Base-by-base conservation (phyloP, 192 early-diverging fungal genomes). In the Obelidium mucronatum region DNA sequence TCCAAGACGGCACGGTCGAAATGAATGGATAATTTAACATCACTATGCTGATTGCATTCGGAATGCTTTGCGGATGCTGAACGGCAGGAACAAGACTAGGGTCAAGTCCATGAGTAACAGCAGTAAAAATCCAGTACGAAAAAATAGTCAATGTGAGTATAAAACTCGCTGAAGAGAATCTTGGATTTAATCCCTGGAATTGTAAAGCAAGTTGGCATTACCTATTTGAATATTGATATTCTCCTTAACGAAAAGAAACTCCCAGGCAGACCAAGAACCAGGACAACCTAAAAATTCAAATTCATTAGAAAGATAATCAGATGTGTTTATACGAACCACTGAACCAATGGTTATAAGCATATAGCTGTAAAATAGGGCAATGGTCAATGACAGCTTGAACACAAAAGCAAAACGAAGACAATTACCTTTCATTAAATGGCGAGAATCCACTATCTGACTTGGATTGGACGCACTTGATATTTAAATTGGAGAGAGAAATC, bases 11-110 rank as follows among this genome's bases (percentile, higher is more conserved):
- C 2, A 89, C 81, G 22, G 84, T 76, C 3, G 79, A 77, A 22
- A 84, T 82, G 61, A 85, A 85, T 1, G 88, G 87, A 48, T 83
- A 77, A 71, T 85, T 88, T 26, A 88, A 67, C 83, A 89, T 84
- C 42, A 87, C 78, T 1, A 83, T 76, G 22, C 88, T 87, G 17
- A 85, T 72, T 0, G 87, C 74, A 2, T 59, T 68, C 26, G 73
- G 55, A 66, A 78, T 67, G 11, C 52, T 64, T 15, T 15, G 8
- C 24, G 33, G 0, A 8, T 11, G 60, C n/a, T 78, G 81, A 40
- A 82, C 37, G 19, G 61, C 73, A 26, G 84, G 87, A 19, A 83
- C 81, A 1, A 70, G 31, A 2, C 70, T 26, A 2, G 63, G 17
- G n/a, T 78, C 60, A 11, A 79, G 35, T 1, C 79, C 79, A 1